Conservation (phyloP, 345 rosid genomes). For the Nasturtium officinale region DNA sequence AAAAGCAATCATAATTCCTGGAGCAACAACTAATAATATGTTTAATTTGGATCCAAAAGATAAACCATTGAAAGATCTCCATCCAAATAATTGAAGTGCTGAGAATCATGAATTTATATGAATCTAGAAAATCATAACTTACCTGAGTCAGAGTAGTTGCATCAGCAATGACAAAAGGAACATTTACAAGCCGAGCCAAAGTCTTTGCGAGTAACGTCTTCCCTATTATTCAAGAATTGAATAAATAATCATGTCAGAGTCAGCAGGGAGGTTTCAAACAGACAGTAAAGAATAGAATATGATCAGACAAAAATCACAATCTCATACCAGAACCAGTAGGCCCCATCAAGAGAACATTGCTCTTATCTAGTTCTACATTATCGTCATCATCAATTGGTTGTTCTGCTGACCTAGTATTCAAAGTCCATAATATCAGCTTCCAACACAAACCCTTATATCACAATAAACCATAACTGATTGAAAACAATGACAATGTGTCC, state of each 20-base stretch:
- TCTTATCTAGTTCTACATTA: constrained; percentile 88
- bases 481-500: neutral
- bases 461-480: neutral
- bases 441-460: neutral
- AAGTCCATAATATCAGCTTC: constrained; percentile 48
- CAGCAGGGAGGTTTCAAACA: neutral
- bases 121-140: constrained; percentile 20
- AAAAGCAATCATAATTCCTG: constrained; percentile 1
- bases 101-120: neutral
- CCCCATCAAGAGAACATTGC: constrained; percentile 94
- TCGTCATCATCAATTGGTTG: constrained; percentile 73
- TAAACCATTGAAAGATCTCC: neutral
- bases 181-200: constrained; percentile 79
- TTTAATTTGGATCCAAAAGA: neutral
- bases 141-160: constrained; percentile 89
- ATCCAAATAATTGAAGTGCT: neutral
- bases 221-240: constrained; percentile 49
- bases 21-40: neutral
- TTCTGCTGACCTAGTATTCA: constrained; percentile 75
- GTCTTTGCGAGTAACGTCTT: constrained; percentile 88
- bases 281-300: constrained; percentile 1
- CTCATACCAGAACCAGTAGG: constrained; percentile 93
- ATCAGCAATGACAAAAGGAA: constrained; percentile 85
- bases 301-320: constrained; percentile 12
- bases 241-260: constrained; percentile 3